Base-by-base conservation (phyloP, 2,329 filamentous ascomycete species). In the Cryphonectria carpinicola region DNA sequence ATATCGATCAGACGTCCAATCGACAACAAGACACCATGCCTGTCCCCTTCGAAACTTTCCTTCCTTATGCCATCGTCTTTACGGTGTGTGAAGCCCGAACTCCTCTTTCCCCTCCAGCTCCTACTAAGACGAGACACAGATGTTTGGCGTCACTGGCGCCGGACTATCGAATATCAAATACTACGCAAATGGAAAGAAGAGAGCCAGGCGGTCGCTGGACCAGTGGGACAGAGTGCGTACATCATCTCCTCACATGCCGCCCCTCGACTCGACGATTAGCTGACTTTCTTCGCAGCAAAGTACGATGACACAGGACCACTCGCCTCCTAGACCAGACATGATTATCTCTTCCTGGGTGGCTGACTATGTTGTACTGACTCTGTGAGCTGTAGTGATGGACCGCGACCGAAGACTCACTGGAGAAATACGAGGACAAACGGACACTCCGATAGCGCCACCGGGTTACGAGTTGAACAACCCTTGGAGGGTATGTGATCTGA, bases 11-110 rank as follows among this genome's bases (percentile, higher is more conserved):
- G 72, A 74, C 70, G 65, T 41, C 70, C 68, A 37, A 64, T 37
- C 8, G 46, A 58, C 61, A 70, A 72, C 43, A 64, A 73, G 73
- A 73, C 80, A 80, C 77, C 67, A 91, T 91, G 89, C 86, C 87
- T 71, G 81, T 91, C 74, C 89, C 89, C 64, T 91, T 90, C 81
- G 89, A 91, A 81, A 82, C 88, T 65, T 78, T 91, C 74, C 83
- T 91, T 80, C 88, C 89, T 60, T 90, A 90, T 80, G 89, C 82
- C 80, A 90, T 91, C 84, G 87, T 90, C 80, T 80, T 88, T 76
- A 84, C 81, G 77, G 88, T 90, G 85, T 80, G 87, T n/a, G 72
- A 74, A 46, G 43, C 65, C 69, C 19, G 28, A 56, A 46, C 62
- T 58, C 32, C 46, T 71, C 58, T 66, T 69, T 69, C 66, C 58